These are phyloP conservation scores for Taiozyma sp. DNA, from an alignment of 1,139 yeast species.

Conservation along the genomic window DNA sequence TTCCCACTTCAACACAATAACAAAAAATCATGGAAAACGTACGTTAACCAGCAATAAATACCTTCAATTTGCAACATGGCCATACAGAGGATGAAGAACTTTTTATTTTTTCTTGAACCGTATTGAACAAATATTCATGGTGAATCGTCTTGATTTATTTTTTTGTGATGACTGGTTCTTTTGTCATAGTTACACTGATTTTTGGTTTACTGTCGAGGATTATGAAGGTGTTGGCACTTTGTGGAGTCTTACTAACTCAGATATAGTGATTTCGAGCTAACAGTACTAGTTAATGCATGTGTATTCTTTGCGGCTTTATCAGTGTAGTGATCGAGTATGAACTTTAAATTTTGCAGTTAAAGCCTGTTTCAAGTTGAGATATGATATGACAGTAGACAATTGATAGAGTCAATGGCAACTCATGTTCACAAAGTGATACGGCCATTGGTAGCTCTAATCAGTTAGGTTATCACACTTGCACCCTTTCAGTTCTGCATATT, in stretches of 20 bases:
- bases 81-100: slow-evolving; percentile 26
- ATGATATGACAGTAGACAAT: too few relatives aligned
- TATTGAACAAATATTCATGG: slow-evolving; percentile 22
- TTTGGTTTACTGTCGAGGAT: background rate
- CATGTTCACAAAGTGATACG: background rate
- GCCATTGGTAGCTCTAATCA: too few relatives aligned
- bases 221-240: background rate
- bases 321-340: background rate
- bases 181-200: slow-evolving; percentile 57
- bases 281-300: background rate
- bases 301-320: background rate
- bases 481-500: background rate
- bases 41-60: background rate
- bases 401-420: too few relatives aligned
- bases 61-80: background rate
- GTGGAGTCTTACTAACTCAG: background rate
- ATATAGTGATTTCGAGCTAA: background rate
- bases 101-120: slow-evolving; percentile 24
- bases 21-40: background rate
- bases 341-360: background rate
- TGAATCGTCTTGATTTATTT: slow-evolving; percentile 28
- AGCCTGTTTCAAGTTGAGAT: background rate
- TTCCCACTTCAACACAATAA: background rate
- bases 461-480: too few relatives aligned
- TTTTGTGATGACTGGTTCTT: slow-evolving; percentile 38